Conservation (phyloP, 108 stramenopile genomes). For the Thalassiosira profunda region DNA sequence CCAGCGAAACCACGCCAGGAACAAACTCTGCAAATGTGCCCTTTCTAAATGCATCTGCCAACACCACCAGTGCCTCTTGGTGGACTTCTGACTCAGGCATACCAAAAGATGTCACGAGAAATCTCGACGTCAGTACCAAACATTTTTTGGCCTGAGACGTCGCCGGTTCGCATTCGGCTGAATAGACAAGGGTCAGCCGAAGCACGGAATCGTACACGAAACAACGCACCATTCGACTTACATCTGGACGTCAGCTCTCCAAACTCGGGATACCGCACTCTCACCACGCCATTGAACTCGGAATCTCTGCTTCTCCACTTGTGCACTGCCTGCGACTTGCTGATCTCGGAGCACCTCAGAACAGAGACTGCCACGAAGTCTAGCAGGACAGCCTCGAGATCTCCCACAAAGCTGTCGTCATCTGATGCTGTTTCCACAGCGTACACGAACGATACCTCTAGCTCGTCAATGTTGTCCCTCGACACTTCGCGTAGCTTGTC, state of each 20-base stretch:
- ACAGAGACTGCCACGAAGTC: slow-evolving; percentile 32
- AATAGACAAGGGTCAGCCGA: too few species aligned
- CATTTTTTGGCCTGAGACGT: slow-evolving; percentile 31
- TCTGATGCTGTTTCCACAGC: slow-evolving; percentile 29
- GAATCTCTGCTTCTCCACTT: slow-evolving; percentile 8
- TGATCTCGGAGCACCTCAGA: slow-evolving; percentile 21
- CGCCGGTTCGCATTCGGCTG: slow-evolving; percentile 37
- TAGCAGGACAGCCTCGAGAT: slow-evolving; percentile 32
- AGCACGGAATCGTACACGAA: too few species aligned
- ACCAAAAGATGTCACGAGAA: slow-evolving; percentile 34
- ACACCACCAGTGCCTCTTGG: slow-evolving; percentile 12
- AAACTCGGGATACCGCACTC: slow-evolving; percentile 39
- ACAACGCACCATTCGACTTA: too few species aligned
- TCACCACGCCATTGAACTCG: slow-evolving; percentile 23
- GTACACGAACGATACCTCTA: slow-evolving; percentile 38
- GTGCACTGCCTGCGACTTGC: background rate
- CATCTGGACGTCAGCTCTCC: too few species aligned
- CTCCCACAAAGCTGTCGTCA: background rate
- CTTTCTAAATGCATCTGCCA: slow-evolving; percentile 29
- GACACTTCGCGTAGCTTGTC: too few species aligned
- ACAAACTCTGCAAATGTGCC: slow-evolving; percentile 27
- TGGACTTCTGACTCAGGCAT: slow-evolving; percentile 14
- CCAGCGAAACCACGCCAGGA: slow-evolving; percentile 20
- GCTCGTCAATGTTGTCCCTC: too few species aligned
- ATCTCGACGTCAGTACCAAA: slow-evolving; percentile 26